These are phyloP conservation scores for Chondrostereum purpureum DNA, from an alignment of 1,284 basidiomycete species.

Conservation along the genomic window DNA sequence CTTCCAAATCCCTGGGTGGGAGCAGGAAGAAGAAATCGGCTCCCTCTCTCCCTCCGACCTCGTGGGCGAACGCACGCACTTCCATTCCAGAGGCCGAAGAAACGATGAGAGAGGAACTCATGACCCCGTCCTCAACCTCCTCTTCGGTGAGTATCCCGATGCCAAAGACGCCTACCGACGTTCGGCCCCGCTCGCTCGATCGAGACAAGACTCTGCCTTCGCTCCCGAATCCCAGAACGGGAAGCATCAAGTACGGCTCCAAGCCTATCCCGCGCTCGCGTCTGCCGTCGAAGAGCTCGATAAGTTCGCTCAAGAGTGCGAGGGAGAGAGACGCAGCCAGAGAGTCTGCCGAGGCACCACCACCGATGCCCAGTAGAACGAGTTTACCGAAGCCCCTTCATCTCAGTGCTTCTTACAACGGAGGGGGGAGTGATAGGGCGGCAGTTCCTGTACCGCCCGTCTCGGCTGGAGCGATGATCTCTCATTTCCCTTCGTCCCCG, in stretches of 20 bases:
- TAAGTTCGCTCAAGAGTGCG: too few relatives aligned
- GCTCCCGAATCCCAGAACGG: constrained; percentile 15
- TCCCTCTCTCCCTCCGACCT: constrained; percentile 1
- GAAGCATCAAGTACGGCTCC: constrained; percentile 11
- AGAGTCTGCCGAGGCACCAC: neutral
- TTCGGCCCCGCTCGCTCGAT: constrained; percentile 13
- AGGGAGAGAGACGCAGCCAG: neutral
- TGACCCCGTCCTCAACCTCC: constrained; percentile 28
- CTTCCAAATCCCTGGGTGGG: neutral
- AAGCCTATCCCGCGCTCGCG: constrained; percentile 7
- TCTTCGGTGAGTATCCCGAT: constrained; percentile 39
- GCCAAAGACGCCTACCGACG: constrained; percentile 36
- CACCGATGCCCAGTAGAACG: neutral
- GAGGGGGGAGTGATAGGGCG: too few relatives aligned
- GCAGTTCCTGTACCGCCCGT: too few relatives aligned
- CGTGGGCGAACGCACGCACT: constrained; percentile 17
- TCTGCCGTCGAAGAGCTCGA: constrained; percentile 1
- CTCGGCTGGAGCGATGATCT: too few relatives aligned
- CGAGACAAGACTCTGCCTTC: constrained; percentile 19
- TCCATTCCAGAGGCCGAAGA: constrained; percentile 19
- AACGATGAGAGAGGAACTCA: too few relatives aligned
- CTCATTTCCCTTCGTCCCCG: too few relatives aligned
- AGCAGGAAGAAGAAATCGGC: constrained; percentile 1
- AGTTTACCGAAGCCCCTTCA: constrained; percentile 11
- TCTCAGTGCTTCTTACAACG: neutral